These are phyloP conservation scores for Botrytis cinerea DNA, from an alignment of 2,329 filamentous ascomycete species.

Conservation along the genomic window DNA sequence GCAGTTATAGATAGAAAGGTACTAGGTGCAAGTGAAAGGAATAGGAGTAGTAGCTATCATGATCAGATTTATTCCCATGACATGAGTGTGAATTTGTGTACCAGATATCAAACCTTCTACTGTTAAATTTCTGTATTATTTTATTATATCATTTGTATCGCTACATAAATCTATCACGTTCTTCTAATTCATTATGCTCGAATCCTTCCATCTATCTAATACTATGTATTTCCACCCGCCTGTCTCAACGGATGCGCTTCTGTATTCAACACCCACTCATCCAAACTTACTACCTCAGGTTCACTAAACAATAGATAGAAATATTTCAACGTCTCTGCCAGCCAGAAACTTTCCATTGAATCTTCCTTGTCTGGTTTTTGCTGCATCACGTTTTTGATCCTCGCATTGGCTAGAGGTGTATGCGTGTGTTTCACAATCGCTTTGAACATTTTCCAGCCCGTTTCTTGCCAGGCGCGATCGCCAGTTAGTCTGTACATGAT, in stretches of 20 bases:
- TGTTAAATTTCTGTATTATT: neutral
- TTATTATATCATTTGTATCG: neutral
- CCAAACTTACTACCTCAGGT: conserved; percentile 56
- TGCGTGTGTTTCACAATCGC: conserved; percentile 46
- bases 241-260: conserved; percentile 34
- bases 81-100: neutral
- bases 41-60: neutral
- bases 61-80: neutral
- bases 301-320: conserved; percentile 53
- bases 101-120: neutral
- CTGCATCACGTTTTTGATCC: conserved; percentile 44
- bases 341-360: conserved; percentile 60
- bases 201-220: neutral
- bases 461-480: conserved; percentile 42
- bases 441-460: conserved; percentile 50
- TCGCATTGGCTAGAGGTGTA: conserved; percentile 47
- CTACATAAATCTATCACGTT: neutral
- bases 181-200: neutral
- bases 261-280: conserved; percentile 55
- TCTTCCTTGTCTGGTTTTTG: conserved; percentile 44
- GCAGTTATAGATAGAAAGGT: too few species aligned
- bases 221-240: neutral
- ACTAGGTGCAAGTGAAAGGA: neutral
- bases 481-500: conserved; percentile 49
- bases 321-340: conserved; percentile 66